A percentile compares a stretch with the other conserved stretches of the same genome.
Conservation (phyloP, 257 asterid genomes). For the Capsicum baccatum region DNA sequence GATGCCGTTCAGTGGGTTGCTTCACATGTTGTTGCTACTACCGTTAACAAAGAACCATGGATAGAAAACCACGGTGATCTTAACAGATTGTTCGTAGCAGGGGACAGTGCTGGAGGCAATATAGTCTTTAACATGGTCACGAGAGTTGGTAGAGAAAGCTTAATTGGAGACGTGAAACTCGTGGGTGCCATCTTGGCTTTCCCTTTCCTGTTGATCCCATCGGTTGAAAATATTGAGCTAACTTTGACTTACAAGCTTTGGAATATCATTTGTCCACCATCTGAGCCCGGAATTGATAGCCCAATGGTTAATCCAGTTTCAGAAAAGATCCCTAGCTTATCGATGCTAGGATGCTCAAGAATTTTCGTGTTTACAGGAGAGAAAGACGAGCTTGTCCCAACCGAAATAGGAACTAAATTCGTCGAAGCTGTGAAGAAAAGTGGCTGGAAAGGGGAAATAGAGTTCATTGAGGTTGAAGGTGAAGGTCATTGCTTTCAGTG, state of each 20-base stretch:
- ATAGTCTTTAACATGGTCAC: constrained; percentile 36
- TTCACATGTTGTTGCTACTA: constrained; percentile 19
- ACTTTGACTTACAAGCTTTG: neutral
- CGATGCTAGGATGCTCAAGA: constrained; percentile 23
- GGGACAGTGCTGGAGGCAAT: constrained; percentile 47
- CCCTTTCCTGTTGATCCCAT: constrained; percentile 35
- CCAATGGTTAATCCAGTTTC: constrained; percentile 33
- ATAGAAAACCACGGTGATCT: constrained; percentile 25
- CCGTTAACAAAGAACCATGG: constrained; percentile 23
- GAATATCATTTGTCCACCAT: neutral
- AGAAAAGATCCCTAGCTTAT: neutral
- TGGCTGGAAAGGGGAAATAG: constrained; percentile 35
- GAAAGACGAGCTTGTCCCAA: constrained; percentile 11
- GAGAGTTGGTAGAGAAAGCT: constrained; percentile 26
- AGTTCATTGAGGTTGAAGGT: constrained; percentile 30
- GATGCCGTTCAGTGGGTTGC: constrained; percentile 46
- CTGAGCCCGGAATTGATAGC: constrained; percentile 25
- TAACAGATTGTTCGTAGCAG: constrained; percentile 25
- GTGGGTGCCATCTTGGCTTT: constrained; percentile 25
- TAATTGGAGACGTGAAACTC: constrained; percentile 17
- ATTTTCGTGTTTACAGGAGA: constrained; percentile 13
- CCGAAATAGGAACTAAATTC: neutral
- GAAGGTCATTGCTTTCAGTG: constrained; percentile 38
- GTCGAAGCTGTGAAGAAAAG: constrained; percentile 29
- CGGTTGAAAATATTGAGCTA: neutral